Evolutionary conservation across 2,329 filamentous ascomycete species (phyloP), one percentile per base, ranked within the genome.

Genomic region (Sporothrix variecibatus): DNA sequence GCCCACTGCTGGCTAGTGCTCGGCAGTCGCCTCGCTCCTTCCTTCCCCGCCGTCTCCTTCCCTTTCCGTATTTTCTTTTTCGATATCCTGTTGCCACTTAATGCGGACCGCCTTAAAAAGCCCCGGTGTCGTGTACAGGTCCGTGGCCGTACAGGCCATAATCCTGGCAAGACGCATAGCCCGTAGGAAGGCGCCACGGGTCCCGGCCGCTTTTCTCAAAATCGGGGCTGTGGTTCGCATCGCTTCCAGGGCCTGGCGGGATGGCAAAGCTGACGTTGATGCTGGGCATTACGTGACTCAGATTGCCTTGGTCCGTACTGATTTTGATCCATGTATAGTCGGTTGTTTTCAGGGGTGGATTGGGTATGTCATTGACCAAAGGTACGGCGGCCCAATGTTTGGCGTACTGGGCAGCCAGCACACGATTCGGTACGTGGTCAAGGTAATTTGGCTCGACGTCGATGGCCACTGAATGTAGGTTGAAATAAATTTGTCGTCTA

Each of bases 261-360:
- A 65, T 43, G 34, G 60, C 60, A 65, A 65, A 65, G n/a, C 60
- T 65, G 62, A 67, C 62, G 15, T 67, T 67, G 12, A 67, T 28
- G n/a, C 60, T 43, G n/a, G 60, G 60, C n/a, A 43, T 4, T 2
- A 3, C 34, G 11, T 43, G 23, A 34, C 60, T 65, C 2, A 65
- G 1, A 15, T 65, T 17, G 1, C 60, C 60, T 38, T 65, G 60
- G 9, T 64, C 34, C 31, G 60, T 64, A 31, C 60, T 64, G 60
- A 31, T 64, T 31, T 64, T 64, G 17, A 40, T 64, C 60, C 60
- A 64, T 15, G 60, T 40, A 8, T 31, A 31, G 6, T 23, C 31
- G 34, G 40, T 31, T 1, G 7, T 38, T 5, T n/a, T 15, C n/a
- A 65, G n/a, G 20, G n/a, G 3, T 12, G 60, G 60, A 12, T 17